Evolutionary conservation across 2,329 filamentous ascomycete species (phyloP), one percentile per base, ranked within the genome.

Genomic region (Cladosporium colombiae): DNA sequence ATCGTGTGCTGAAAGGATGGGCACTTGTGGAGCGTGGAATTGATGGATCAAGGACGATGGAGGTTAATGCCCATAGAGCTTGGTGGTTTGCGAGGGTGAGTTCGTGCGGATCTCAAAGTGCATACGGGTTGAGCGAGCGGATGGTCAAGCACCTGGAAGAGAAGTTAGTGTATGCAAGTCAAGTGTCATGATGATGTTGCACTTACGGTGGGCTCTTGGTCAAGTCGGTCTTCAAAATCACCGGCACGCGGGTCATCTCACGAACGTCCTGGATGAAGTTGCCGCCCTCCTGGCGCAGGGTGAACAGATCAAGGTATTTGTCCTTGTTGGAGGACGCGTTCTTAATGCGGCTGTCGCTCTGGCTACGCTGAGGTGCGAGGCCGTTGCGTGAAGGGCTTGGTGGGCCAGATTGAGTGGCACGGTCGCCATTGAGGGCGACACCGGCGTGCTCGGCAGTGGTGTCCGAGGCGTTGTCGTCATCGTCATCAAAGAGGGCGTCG

Each of bases 171-270:
- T 67, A 44, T n/a, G 25, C 21, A 37, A 13, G 25, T 23, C 18
- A 10, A 21, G 55, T 25, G 10, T 59, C 8, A n/a, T 37, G 46
- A 16, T 8, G n/a, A 27, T 14, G 25, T 11, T 18, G 23, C 10
- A 94, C 95, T 89, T 91, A 99, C 93, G 95, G 95, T 81, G 95
- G 95, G 83, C 94, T 98, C 91, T 99, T 99, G 82, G 86, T 92
- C 75, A 99, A 86, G 82, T 99, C 95, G 70, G 95, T 98, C 89
- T 97, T 98, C 75, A 99, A 82, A 78, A 99, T 96, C 71, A 99
- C 91, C n/a, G 95, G 95, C 68, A 99, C 91, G 72, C 94, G 87
- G 52, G 92, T 94, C 93, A 99, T 97, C 84, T 99, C 95, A 66
- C 89, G 93, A 71, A 99, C 93, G 79, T 99, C 95, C 81, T 99